Base-by-base conservation (phyloP, 441 rosid genomes). In the Eutrema salsugineum region DNA sequence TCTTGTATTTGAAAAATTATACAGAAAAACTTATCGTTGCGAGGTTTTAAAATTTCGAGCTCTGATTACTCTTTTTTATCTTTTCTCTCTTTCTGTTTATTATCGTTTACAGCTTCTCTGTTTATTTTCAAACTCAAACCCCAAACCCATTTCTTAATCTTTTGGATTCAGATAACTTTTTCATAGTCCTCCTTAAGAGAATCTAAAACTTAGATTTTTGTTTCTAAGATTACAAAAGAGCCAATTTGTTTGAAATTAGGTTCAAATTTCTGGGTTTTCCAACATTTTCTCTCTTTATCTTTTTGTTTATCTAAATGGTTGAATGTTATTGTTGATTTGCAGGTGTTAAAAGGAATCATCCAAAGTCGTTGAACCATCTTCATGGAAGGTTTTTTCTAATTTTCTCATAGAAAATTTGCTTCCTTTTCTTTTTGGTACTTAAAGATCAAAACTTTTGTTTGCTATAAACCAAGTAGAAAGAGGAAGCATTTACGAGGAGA, bases 401-500 rank as follows among this genome's bases (percentile, higher is more conserved):
- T n/a, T n/a, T n/a, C n/a, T n/a, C n/a, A n/a, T n/a, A n/a, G n/a
- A n/a, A n/a, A n/a, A n/a, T n/a, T n/a, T n/a, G n/a, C n/a, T n/a
- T n/a, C n/a, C n/a, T n/a, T n/a, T n/a, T n/a, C n/a, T n/a, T n/a
- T n/a, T n/a, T n/a, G n/a, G n/a, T n/a, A n/a, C n/a, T n/a, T n/a
- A n/a, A n/a, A n/a, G n/a, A n/a, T n/a, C n/a, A n/a, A n/a, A n/a
- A n/a, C n/a, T n/a, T n/a, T n/a, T n/a, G n/a, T n/a, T n/a, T n/a
- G n/a, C n/a, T n/a, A n/a, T n/a, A n/a, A n/a, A n/a, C n/a, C n/a
- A n/a, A n/a, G n/a, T n/a, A n/a, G n/a, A n/a, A 69, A 69, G 49
- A 46, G 71, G 30, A 42, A 73, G 65, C 56, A 66, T 84, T 86
- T 81, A 81, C 63, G 84, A 82, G 49, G 86, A 86, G 49, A 78